Percentiles rank a stretch among this genome's conserved stretches.
Conservation (phyloP, 78 protist genomes). For the Diacronema lutheri region DNA sequence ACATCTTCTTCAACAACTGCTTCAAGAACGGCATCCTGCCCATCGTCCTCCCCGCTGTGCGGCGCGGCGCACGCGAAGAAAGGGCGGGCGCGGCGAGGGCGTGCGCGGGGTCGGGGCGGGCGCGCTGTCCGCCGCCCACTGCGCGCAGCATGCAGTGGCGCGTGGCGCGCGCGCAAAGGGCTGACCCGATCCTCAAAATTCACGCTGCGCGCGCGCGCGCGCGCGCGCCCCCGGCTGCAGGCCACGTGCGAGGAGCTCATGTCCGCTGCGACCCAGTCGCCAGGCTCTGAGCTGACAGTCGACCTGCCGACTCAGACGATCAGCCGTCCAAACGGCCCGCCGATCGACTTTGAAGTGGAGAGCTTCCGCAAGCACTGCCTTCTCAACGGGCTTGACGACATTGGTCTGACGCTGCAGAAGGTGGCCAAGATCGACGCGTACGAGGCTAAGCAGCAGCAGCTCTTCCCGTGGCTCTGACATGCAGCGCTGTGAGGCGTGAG, state of each 20-base stretch:
- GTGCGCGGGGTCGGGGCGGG: no score
- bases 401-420: slow-evolving; percentile 56
- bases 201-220: no score
- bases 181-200: no score
- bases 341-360: slow-evolving; percentile 11
- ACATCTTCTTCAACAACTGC: slow-evolving; percentile 66
- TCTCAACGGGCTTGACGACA: slow-evolving; percentile 61
- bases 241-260: no score
- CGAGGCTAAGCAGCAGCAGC: no score
- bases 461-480: no score
- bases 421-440: slow-evolving; percentile 6
- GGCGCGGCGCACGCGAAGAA: not conserved
- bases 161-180: no score
- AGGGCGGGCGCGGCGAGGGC: no score
- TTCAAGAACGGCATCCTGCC: slow-evolving; percentile 69
- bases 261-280: not conserved
- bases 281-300: not conserved
- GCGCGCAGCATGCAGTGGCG: no score
- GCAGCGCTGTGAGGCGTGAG: no score
- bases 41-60: slow-evolving; percentile 10
- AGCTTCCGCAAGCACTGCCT: slow-evolving; percentile 46
- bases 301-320: slow-evolving; percentile 29
- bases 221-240: no score
- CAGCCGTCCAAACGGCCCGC: not conserved
- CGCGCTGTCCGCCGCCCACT: no score